Evolutionary conservation across 371 early-diverging fungal genomes (phyloP).

Genomic region (Syncephalastrum sp.): DNA sequence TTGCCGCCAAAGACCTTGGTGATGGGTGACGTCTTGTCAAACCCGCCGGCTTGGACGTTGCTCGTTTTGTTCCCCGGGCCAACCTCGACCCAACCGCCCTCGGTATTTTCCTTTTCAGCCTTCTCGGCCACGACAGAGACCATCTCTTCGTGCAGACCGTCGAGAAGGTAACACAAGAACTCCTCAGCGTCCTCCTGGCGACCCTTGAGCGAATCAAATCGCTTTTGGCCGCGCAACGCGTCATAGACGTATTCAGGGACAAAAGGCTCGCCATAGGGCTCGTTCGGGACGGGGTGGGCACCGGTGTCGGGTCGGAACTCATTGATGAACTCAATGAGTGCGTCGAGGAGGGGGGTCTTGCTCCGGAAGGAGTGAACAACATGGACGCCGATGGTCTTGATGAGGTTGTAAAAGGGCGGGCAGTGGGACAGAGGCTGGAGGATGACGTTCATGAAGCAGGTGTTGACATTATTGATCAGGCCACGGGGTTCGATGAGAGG

Average conservation of each 20-base stretch:
- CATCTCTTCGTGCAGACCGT: constrained; percentile 95
- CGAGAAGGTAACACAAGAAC: constrained; percentile 88
- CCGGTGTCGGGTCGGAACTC: constrained; percentile 61
- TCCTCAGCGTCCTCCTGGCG: constrained; percentile 98
- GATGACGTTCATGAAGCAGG: constrained; percentile 96
- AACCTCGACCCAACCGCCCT: constrained; percentile 84
- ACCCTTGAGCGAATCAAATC: constrained; percentile 84
- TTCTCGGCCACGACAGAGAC: constrained; percentile 40
- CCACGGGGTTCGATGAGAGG: constrained; percentile 83
- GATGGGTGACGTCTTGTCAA: constrained; percentile 73
- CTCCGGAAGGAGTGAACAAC: constrained; percentile 72
- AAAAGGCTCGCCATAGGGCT: constrained; percentile 75
- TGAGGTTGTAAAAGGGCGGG: constrained; percentile 85
- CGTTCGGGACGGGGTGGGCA: constrained; percentile 18
- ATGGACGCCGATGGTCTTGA: constrained; percentile 64
- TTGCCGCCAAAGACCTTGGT: constrained; percentile 86
- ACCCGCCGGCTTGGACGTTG: constrained; percentile 46
- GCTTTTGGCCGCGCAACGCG: constrained; percentile 75
- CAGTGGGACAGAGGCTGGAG: constrained; percentile 87
- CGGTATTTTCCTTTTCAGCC: constrained; percentile 23
- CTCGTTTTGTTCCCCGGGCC: constrained; percentile 80
- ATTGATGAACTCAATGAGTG: constrained; percentile 79
- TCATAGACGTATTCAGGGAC: constrained; percentile 93
- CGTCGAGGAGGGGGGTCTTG: constrained; percentile 79
- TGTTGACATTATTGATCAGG: constrained; percentile 93